These are phyloP conservation scores for Entomophthora muscae DNA, from an alignment of 371 early-diverging fungal genomes.

Conservation along the genomic window DNA sequence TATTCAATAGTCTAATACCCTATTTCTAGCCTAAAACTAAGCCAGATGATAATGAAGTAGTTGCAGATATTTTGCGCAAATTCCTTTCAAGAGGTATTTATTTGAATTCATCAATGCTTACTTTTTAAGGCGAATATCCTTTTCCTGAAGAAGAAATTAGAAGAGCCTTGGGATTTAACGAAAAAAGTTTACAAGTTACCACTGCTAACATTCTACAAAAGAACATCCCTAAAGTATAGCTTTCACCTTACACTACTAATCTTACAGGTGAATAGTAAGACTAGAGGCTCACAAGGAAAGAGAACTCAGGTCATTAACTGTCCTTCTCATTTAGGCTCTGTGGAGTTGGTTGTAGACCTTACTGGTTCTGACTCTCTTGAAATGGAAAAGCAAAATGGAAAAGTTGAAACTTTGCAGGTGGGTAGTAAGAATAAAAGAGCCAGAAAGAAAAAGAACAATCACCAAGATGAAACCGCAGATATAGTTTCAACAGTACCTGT, in stretches of 20 bases:
- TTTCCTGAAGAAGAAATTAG: background rate
- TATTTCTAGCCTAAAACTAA: background rate
- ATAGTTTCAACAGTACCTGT: background rate
- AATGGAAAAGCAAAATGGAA: no score
- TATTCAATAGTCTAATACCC: background rate
- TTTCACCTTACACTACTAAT: background rate
- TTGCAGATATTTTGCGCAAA: background rate
- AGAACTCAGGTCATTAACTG: no score
- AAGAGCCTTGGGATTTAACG: background rate
- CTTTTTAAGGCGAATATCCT: background rate
- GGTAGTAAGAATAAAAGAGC: background rate
- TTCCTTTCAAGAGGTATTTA: background rate
- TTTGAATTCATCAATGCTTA: background rate
- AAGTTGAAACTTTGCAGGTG: background rate
- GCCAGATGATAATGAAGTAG: background rate
- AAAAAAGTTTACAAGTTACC: background rate
- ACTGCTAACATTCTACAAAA: background rate
- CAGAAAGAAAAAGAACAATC: background rate
- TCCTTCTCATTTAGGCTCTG: no score
- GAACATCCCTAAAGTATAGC: background rate
- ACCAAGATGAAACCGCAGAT: background rate
- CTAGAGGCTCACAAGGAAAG: background rate
- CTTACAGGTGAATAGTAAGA: background rate
- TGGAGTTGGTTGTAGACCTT: no score
- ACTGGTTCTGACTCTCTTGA: no score